These are phyloP conservation scores for Alternaria panax DNA, from an alignment of 2,329 filamentous ascomycete genomes.

Conservation along the genomic window DNA sequence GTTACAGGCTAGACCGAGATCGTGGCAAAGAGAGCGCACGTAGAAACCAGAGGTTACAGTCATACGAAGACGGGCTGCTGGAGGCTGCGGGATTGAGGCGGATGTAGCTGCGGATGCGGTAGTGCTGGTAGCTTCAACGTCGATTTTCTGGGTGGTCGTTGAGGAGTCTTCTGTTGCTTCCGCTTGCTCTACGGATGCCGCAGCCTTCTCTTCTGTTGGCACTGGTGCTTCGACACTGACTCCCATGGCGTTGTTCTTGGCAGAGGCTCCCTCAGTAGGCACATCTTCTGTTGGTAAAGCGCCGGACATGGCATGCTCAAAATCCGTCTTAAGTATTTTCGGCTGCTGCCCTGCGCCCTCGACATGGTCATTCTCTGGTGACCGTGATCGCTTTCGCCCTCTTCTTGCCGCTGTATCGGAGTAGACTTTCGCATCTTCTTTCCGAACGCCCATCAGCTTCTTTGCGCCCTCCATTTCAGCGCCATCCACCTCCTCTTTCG, in stretches of 20 bases:
- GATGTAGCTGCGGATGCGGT: background rate
- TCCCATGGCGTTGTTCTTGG: background rate
- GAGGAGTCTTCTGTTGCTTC: background rate
- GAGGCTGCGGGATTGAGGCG: constrained; percentile 47
- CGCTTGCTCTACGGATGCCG: background rate
- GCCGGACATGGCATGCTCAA: constrained; percentile 45
- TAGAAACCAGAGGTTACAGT: constrained; percentile 97
- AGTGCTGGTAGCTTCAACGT: background rate
- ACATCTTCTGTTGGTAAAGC: constrained; percentile 33
- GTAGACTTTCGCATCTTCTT: constrained; percentile 34
- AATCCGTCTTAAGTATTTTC: constrained; percentile 37
- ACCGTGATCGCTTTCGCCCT: constrained; percentile 31
- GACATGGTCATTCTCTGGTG: constrained; percentile 19
- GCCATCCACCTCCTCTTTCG: constrained; percentile 75
- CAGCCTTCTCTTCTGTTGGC: constrained; percentile 3
- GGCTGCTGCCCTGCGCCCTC: constrained; percentile 28
- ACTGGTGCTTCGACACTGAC: background rate
- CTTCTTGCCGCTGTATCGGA: constrained; percentile 37
- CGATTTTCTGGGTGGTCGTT: background rate
- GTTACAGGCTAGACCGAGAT: constrained; percentile 81
- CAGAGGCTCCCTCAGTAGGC: background rate
- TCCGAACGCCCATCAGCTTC: constrained; percentile 61
- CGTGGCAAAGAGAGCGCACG: constrained; percentile 90
- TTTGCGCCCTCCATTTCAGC: constrained; percentile 80
- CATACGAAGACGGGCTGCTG: constrained; percentile 84